Percentiles rank a stretch among this genome's conserved stretches.
Evolutionary conservation across 192 early-diverging fungal species (phyloP).

Genomic region (Coemansia sp.): DNA sequence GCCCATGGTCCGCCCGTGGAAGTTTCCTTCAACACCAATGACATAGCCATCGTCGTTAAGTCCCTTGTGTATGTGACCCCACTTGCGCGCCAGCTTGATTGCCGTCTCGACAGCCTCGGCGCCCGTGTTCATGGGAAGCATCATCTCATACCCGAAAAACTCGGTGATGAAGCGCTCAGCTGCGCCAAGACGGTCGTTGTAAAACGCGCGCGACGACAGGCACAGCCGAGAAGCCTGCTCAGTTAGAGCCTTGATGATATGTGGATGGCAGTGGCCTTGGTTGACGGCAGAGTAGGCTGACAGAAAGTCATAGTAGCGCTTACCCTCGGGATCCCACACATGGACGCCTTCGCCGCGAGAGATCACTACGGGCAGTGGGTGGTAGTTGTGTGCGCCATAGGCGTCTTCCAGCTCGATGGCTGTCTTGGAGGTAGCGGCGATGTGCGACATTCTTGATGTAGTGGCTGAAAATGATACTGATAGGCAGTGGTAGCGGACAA

Average conservation of each 20-base stretch:
- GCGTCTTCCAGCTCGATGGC: constrained; percentile 77
- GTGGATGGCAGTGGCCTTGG: constrained; percentile 95
- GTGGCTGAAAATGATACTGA: not conserved
- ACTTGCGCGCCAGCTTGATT: constrained; percentile 96
- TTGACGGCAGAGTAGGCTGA: constrained; percentile 79
- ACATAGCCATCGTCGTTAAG: constrained; percentile 80
- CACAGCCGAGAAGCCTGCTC: constrained; percentile 86
- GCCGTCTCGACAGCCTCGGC: constrained; percentile 99
- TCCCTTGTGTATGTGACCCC: constrained; percentile 93
- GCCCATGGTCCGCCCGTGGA: constrained; percentile 94
- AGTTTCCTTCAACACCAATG: constrained; percentile 85
- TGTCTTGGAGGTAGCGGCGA: constrained; percentile 26
- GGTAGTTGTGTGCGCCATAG: constrained; percentile 98
- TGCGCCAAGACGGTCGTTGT: constrained; percentile 90
- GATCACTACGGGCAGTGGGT: constrained; percentile 95
- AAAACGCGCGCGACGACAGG: constrained; percentile 93
- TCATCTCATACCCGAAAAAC: constrained; percentile 97
- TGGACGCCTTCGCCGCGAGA: constrained; percentile 80
- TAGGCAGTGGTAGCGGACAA: not conserved
- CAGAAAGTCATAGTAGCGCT: constrained; percentile 76
- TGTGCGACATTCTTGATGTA: constrained; percentile 4
- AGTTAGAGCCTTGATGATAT: constrained; percentile 86
- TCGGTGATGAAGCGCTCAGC: constrained; percentile 91
- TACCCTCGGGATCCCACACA: constrained; percentile 93
- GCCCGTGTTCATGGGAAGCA: constrained; percentile 99